phyloP scores from a whole-genome alignment of 345 rosid species.

The Camelina neglecta region DNA sequence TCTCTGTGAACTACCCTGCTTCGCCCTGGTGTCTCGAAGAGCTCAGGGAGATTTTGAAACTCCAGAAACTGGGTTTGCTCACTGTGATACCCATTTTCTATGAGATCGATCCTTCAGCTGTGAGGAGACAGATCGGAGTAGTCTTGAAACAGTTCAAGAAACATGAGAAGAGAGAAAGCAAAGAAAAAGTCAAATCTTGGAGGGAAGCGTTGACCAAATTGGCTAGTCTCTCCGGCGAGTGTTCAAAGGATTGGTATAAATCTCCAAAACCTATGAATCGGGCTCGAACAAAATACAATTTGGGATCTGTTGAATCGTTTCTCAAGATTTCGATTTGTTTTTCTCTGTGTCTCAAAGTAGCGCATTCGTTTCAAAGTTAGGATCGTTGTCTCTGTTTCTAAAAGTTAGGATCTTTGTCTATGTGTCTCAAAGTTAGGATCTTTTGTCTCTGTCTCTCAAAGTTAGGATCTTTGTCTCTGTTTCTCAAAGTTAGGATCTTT shows the following conservation, averaged over 20 bases:
- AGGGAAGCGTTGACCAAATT: slow-evolving; percentile 36
- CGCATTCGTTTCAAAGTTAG: neutral
- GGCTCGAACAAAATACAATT: neutral
- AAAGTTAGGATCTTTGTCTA: neutral
- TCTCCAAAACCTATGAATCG: neutral
- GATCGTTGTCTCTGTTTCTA: neutral
- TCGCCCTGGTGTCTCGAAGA: slow-evolving; percentile 43
- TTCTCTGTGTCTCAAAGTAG: neutral
- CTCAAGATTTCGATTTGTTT: neutral
- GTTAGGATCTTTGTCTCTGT: slow-evolving; percentile 1
- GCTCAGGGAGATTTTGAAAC: slow-evolving; percentile 33
- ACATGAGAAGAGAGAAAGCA: slow-evolving; percentile 37
- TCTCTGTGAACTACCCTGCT: slow-evolving; percentile 40
- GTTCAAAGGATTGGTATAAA: slow-evolving; percentile 38
- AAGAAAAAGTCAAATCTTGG: slow-evolving; percentile 36
- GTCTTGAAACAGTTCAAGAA: slow-evolving; percentile 42
- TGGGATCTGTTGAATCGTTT: slow-evolving; percentile 5
- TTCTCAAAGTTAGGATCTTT: neutral
- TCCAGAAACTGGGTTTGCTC: slow-evolving; percentile 2
- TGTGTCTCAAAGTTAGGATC: neutral
- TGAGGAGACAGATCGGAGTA: slow-evolving; percentile 36
- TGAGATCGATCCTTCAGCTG: slow-evolving; percentile 37
- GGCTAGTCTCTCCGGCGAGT: slow-evolving; percentile 42
- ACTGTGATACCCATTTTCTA: slow-evolving; percentile 46
- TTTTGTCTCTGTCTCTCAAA: neutral